phyloP scores from a whole-genome alignment of 2,329 filamentous ascomycete species.

The Fonsecaea erecta region DNA sequence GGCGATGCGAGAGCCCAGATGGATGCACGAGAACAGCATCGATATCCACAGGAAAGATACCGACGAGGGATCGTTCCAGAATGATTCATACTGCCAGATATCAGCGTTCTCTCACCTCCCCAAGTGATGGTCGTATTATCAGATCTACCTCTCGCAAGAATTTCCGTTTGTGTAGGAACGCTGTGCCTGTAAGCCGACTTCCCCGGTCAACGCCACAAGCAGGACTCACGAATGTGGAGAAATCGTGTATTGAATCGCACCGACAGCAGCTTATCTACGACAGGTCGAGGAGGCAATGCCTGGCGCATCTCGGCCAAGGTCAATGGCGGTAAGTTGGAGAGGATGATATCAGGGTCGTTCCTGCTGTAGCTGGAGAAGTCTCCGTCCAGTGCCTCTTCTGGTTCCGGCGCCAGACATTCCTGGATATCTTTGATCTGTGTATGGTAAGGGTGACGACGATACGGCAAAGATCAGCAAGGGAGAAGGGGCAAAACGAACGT shows the following conservation, averaged over 20 bases:
- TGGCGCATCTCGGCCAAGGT: conserved; percentile 6
- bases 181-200: conserved; percentile 36
- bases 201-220: no score
- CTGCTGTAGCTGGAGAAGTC: not conserved
- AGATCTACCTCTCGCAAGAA: conserved; percentile 12
- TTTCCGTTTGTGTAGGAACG: conserved; percentile 19
- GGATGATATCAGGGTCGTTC: conserved; percentile 3
- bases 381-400: not conserved
- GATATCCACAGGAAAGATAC: conserved; percentile 57
- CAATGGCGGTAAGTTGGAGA: not conserved
- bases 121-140: not conserved
- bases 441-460: not conserved
- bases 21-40: conserved; percentile 59
- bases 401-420: conserved; percentile 13
- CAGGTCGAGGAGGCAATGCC: conserved; percentile 9
- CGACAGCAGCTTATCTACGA: conserved; percentile 17
- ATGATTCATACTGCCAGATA: conserved; percentile 53
- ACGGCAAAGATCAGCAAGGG: not conserved
- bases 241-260: conserved; percentile 13
- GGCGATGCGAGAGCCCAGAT: conserved; percentile 55
- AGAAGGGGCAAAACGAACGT: conserved; percentile 30
- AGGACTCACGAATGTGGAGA: conserved; percentile 13
- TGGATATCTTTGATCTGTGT: conserved; percentile 23
- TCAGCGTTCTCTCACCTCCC: not conserved
- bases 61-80: conserved; percentile 56